Conservation (phyloP, 192 early-diverging fungal species). For the Oehlia diaphana region DNA sequence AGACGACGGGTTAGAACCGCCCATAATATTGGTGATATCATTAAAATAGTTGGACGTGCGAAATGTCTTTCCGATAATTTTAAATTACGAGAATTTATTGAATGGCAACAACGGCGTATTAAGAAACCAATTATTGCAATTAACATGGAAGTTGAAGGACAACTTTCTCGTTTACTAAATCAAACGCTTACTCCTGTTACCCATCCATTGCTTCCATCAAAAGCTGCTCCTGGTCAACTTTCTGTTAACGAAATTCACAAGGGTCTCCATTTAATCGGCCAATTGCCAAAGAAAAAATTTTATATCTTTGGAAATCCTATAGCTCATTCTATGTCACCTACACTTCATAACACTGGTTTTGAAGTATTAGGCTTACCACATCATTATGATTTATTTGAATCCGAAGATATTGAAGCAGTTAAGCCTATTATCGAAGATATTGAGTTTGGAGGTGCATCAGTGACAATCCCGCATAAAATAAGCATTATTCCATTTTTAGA, state of each 20-base stretch:
- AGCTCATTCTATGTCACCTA: conserved; percentile 84
- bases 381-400: conserved; percentile 75
- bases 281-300: conserved; percentile 66
- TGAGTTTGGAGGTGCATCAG: conserved; percentile 89
- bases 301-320: conserved; percentile 93
- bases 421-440: conserved; percentile 47
- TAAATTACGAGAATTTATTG: conserved; percentile 69
- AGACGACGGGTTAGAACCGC: conserved; percentile 57
- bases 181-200: conserved; percentile 93
- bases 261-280: conserved; percentile 68
- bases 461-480: conserved; percentile 96
- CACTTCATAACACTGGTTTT: conserved; percentile 93
- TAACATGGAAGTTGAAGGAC: conserved; percentile 92
- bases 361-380: conserved; percentile 80
- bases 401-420: conserved; percentile 57
- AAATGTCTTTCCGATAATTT: conserved; percentile 79
- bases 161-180: conserved; percentile 87
- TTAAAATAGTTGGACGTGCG: conserved; percentile 90
- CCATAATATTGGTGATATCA: conserved; percentile 72
- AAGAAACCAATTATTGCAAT: conserved; percentile 84
- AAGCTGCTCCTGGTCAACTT: conserved; percentile 94
- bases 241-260: conserved; percentile 76
- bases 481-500: conserved; percentile 77
- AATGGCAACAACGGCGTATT: conserved; percentile 7
- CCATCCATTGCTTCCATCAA: conserved; percentile 71